These are phyloP conservation scores for Monosporozyma aquatica DNA, from an alignment of 805 yeast species.

Conservation along the genomic window DNA sequence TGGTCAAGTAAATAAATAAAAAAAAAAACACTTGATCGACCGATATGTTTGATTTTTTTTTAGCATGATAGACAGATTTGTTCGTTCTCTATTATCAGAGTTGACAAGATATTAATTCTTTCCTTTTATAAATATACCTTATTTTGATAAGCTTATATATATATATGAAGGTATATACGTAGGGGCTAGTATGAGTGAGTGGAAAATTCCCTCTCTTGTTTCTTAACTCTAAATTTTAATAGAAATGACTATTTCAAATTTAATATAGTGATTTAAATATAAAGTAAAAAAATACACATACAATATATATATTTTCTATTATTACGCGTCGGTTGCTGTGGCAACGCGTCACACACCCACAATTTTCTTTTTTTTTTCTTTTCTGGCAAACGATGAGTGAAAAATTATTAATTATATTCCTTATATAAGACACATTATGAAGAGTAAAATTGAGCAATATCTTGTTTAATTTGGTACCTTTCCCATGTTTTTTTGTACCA, in stretches of 20 bases:
- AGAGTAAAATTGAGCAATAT: too few relatives aligned
- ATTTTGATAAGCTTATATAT: too few relatives aligned
- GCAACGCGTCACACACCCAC: constrained; percentile 1
- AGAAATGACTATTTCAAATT: not conserved
- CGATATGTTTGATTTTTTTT: constrained; percentile 29
- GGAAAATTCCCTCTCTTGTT: not conserved
- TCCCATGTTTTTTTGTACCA: too few relatives aligned
- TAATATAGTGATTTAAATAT: too few relatives aligned
- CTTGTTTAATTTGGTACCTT: too few relatives aligned
- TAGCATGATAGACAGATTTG: constrained; percentile 13
- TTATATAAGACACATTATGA: too few relatives aligned
- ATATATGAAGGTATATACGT: not conserved
- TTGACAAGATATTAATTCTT: not conserved
- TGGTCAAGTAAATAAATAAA: constrained; percentile 8
- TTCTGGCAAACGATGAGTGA: not conserved
- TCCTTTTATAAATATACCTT: not conserved
- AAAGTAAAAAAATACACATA: too few relatives aligned
- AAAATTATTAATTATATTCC: not conserved
- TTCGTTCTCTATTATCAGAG: not conserved
- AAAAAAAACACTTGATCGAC: constrained; percentile 14
- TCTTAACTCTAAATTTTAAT: not conserved
- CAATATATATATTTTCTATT: too few relatives aligned
- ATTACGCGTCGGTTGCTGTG: not conserved
- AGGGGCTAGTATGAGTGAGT: not conserved
- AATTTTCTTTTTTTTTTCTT: not conserved